Conservation (phyloP, 139 green algal species). For the Chlorella sorokiniana region DNA sequence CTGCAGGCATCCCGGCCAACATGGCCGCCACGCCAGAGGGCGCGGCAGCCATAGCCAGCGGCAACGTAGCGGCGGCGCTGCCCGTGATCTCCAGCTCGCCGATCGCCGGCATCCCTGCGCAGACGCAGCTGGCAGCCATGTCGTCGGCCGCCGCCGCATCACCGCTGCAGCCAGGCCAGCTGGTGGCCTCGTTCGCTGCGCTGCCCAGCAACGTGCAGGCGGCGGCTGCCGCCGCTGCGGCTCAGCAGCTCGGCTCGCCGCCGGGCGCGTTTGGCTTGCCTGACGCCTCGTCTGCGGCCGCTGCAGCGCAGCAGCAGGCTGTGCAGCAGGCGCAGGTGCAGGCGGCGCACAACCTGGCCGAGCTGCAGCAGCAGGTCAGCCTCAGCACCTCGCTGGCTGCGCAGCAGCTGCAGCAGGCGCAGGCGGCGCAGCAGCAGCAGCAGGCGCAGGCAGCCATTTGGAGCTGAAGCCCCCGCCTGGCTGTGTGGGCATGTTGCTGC, state of each 20-base stretch:
- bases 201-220: slow-evolving; percentile 5
- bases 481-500: no score
- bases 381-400: slow-evolving; percentile 24
- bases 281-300: background rate
- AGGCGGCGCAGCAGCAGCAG: slow-evolving; percentile 34
- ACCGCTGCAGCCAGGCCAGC: background rate
- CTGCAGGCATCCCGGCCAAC: slow-evolving; percentile 21
- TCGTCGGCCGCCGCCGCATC: background rate
- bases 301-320: background rate
- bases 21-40: slow-evolving; percentile 22
- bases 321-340: slow-evolving; percentile 18
- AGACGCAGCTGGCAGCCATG: slow-evolving; percentile 16
- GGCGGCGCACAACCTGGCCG: slow-evolving; percentile 10
- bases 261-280: background rate
- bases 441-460: slow-evolving; percentile 28
- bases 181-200: background rate
- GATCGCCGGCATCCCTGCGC: background rate
- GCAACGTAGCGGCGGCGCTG: background rate
- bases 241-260: slow-evolving; percentile 24
- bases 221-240: slow-evolving; percentile 1
- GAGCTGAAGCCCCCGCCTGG: slow-evolving; percentile 15
- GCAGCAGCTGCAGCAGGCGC: slow-evolving; percentile 32
- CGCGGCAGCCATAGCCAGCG: slow-evolving; percentile 22
- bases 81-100: slow-evolving; percentile 15
- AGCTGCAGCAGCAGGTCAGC: slow-evolving; percentile 28